Evolutionary conservation across 148 eudicot genomes (phyloP), one percentile per base, ranked within the genome.

Genomic region (Talinum fruticosum): DNA sequence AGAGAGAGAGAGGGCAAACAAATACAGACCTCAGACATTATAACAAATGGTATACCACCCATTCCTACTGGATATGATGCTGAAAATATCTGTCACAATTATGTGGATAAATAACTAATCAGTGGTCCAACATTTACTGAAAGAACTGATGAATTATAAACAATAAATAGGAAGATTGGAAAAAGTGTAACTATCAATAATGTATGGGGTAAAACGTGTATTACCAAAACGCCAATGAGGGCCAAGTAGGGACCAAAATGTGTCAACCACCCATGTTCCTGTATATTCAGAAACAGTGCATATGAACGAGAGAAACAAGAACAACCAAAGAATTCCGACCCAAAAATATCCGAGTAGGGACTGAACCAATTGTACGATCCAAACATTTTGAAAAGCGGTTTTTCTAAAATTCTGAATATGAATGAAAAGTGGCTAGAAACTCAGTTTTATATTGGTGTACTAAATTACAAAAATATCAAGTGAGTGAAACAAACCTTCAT

Each of bases 21-120:
- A 24, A 7, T 2, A 29, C 69, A 26, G 72, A 86, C 88, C 82
- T 86, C 88, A 23, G 86, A 78, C 84, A 86, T 78, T 28, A 86
- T 81, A 70, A 86, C 37, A 65, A 47, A 83, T 34, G 84, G 84
- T 75, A 83, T 72, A 38, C 81, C 82, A 75, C 80, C 82, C 84
- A 86, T 80, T 73, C 86, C 88, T 33, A 83, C 66, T 14, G 84
- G 80, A 57, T 33, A 83, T 32, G 84, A 12, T 15, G 74, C 84
- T 24, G 80, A 83, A 72, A 33, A 83, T 2, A 82, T 67, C 84
- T 85, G 66, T 33, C 12, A 19, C 30, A 37, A 72, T 35, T n/a
- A 33, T 32, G 34, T 53, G 10, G 66, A n/a, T 33, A 62, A 62
- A 18, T 26, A 62, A 33, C 28, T 28, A 51, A 19, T 51, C 23